Conservation (phyloP, 768 basidiomycete species). For the Boletus edulis region DNA sequence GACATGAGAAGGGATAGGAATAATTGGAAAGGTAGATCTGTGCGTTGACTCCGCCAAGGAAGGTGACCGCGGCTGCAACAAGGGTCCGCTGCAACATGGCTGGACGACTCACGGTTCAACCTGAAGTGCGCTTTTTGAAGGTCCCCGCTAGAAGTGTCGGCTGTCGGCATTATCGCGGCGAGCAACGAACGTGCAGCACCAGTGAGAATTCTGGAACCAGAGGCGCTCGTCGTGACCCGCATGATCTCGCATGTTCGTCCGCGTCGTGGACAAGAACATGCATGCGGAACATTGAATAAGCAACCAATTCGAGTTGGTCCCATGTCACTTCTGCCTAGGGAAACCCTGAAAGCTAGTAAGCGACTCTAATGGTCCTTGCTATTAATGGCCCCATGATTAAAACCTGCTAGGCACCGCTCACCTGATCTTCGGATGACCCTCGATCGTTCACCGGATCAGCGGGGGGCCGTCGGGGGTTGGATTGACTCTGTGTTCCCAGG, state of each 20-base stretch:
- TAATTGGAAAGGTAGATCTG: slow-evolving; percentile 17
- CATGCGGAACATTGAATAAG: neutral
- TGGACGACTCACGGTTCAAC: neutral
- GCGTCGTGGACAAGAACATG: neutral
- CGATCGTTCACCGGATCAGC: too few species aligned
- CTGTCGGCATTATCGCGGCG: neutral
- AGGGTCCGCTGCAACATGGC: slow-evolving; percentile 10
- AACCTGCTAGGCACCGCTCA: neutral
- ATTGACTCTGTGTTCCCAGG: too few species aligned
- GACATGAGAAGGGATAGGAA: slow-evolving; percentile 17
- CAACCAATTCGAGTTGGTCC: neutral
- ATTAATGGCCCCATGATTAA: too few species aligned
- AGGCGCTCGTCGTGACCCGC: neutral
- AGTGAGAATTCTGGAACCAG: neutral
- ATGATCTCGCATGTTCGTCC: neutral
- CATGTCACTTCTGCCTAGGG: too few species aligned
- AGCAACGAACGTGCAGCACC: neutral
- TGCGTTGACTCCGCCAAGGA: slow-evolving; percentile 10
- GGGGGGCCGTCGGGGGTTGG: too few species aligned
- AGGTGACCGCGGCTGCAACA: neutral
- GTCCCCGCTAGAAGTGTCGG: neutral
- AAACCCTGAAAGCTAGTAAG: too few species aligned
- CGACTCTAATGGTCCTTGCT: too few species aligned
- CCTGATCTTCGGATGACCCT: too few species aligned
- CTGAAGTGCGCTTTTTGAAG: neutral